Evolutionary conservation across 768 basidiomycete genomes (phyloP), one percentile per base, ranked within the genome.

Genomic region (Lepiota brunneoincarnata): DNA sequence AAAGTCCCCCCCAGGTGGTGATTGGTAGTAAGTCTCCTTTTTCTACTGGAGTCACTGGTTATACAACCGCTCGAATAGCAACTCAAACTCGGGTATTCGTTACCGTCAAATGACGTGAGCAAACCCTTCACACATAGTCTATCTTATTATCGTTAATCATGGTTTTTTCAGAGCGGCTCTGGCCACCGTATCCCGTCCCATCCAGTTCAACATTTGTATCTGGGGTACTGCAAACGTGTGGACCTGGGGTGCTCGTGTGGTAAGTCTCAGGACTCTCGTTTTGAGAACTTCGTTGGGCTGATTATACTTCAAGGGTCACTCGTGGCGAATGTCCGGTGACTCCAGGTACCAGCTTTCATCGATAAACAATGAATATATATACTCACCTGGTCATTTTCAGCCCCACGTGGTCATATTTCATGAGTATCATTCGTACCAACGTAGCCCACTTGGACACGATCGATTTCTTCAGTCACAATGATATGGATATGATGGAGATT

Each of bases 141-240:
- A 10, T n/a, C 35, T 7, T 41, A 6, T 34, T 44, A 49, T 40
- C 6, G 17, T 37, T 43, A n/a, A 23, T 40, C 10, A 43, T 35
- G 7, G 39, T 21, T 39, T 31, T 15, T 44, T 2, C 47, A 80
- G 78, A 12, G 74, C 70, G 14, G 81, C 80, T 9, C 67, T 82
- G 6, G 74, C 73, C 4, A 61, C 65, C 5, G 73, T 75, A 49
- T 60, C 73, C 4, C 70, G 70, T 9, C 79, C 80, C 0, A 70
- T 83, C 21, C 74, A 82, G 44, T 79, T 70, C 59, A 70, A 67
- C 35, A 64, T 83, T 15, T 83, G 81, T 61, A 77, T 77, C 43
- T 83, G 81, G 81, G 80, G 81, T n/a, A 54, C 61, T 12, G 77
- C 75, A 2, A 65, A 81, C 50, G 80, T 82, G 10, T 82, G 81